Evolutionary conservation across 441 rosid species (phyloP).

Genomic region (Arabidopsis lyrata): DNA sequence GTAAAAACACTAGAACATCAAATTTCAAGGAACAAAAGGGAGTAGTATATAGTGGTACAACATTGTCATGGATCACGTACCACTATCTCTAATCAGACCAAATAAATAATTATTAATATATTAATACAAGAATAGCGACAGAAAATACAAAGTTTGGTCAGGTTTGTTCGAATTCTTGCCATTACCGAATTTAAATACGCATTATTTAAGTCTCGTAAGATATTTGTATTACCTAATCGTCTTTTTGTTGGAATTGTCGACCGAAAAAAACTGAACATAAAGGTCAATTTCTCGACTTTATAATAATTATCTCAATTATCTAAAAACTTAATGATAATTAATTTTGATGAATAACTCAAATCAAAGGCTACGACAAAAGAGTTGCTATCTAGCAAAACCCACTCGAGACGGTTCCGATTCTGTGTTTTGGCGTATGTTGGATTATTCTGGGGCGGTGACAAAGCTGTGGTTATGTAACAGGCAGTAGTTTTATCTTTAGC

Average conservation of each 20-base stretch:
- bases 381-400: constrained; percentile 14
- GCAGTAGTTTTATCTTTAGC: constrained; percentile 31
- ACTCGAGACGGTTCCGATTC: constrained; percentile 45
- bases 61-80: constrained; percentile 44
- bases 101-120: constrained; percentile 2
- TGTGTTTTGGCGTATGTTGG: constrained; percentile 24
- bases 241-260: constrained; percentile 41
- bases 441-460: constrained; percentile 10
- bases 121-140: constrained; percentile 22
- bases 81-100: constrained; percentile 30
- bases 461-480: constrained; percentile 21
- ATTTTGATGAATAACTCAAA: constrained; percentile 11
- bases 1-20: too few relatives aligned
- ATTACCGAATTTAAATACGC: constrained; percentile 5
- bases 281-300: constrained; percentile 26
- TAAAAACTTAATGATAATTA: constrained; percentile 22
- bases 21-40: too few relatives aligned
- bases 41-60: background rate
- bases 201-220: constrained; percentile 9
- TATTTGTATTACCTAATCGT: constrained; percentile 35
- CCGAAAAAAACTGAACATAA: constrained; percentile 27
- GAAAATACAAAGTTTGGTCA: constrained; percentile 41
- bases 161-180: constrained; percentile 40
- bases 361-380: background rate
- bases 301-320: constrained; percentile 20